These are phyloP conservation scores for Amniculicola lignicola DNA, from an alignment of 495 filamentous ascomycete species.

Conservation along the genomic window DNA sequence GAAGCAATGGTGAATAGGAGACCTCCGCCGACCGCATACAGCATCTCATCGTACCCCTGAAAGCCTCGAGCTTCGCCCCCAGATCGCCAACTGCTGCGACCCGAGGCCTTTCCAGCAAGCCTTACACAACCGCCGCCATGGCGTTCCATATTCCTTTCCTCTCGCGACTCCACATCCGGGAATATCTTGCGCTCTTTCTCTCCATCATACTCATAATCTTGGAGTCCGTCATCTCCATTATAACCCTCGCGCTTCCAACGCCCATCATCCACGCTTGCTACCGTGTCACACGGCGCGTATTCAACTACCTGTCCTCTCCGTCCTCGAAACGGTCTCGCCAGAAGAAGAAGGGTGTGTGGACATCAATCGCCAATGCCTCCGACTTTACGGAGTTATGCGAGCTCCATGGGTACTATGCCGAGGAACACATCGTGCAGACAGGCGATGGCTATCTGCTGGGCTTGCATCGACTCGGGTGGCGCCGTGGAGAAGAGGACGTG, in stretches of 20 bases:
- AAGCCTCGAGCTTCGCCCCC: too few species aligned
- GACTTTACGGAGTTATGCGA: slow-evolving; percentile 92
- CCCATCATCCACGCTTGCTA: slow-evolving; percentile 82
- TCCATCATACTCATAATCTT: slow-evolving; percentile 78
- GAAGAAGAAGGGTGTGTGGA: slow-evolving; percentile 52
- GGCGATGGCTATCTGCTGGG: slow-evolving; percentile 91
- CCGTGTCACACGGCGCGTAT: slow-evolving; percentile 71
- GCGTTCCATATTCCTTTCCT: slow-evolving; percentile 73
- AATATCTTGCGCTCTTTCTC: slow-evolving; percentile 80
- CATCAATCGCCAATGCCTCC: slow-evolving; percentile 60
- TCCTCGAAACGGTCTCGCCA: slow-evolving; percentile 61
- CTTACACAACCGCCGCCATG: slow-evolving; percentile 51
- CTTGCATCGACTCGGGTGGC: slow-evolving; percentile 80
- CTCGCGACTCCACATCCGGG: slow-evolving; percentile 74
- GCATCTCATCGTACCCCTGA: too few species aligned
- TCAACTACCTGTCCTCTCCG: slow-evolving; percentile 74
- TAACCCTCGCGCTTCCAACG: slow-evolving; percentile 74
- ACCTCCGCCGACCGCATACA: not conserved
- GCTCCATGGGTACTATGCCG: slow-evolving; percentile 82
- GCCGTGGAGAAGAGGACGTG: slow-evolving; percentile 70
- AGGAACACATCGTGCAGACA: slow-evolving; percentile 95
- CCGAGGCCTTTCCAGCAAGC: too few species aligned
- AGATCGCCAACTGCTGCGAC: too few species aligned
- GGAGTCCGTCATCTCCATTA: slow-evolving; percentile 77
- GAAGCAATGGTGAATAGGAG: not conserved